These are phyloP conservation scores for Rheum nobile DNA, from an alignment of 148 eudicot species.

Conservation along the genomic window DNA sequence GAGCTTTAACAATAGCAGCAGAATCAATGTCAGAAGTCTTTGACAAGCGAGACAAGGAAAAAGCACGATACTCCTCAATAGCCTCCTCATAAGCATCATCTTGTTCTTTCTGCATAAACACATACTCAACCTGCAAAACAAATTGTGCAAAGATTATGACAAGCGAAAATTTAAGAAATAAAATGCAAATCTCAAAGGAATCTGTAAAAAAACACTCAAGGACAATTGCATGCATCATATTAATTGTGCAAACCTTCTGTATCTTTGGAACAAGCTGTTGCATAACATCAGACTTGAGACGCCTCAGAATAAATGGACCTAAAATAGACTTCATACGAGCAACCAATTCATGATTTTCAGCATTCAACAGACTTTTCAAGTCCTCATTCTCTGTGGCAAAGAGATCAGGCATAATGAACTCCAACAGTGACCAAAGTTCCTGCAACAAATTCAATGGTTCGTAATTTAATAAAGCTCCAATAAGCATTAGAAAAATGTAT, in stretches of 20 bases:
- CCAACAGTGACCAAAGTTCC: conserved; percentile 98
- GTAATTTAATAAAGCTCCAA: background rate
- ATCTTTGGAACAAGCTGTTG: conserved; percentile 84
- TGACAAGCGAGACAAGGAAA: conserved; percentile 47
- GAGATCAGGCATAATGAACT: conserved; percentile 92
- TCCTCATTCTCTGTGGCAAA: conserved; percentile 87
- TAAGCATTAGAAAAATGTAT: background rate
- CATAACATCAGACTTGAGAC: conserved; percentile 95
- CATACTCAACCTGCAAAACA: conserved; percentile 56
- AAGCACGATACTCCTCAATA: conserved; percentile 66
- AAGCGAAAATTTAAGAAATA: background rate
- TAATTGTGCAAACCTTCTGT: conserved; percentile 39
- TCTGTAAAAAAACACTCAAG: background rate
- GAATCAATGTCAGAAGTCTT: conserved; percentile 30
- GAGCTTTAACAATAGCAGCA: conserved; percentile 21
- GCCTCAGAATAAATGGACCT: conserved; percentile 92
- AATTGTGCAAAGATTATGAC: background rate
- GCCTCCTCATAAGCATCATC: conserved; percentile 78
- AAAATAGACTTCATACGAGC: conserved; percentile 89
- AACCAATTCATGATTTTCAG: conserved; percentile 62
- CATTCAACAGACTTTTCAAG: conserved; percentile 70
- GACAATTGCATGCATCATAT: background rate
- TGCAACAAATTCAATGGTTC: conserved; percentile 24
- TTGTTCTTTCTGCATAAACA: conserved; percentile 64
- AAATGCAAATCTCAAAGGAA: background rate